Evolutionary conservation across 2,329 filamentous ascomycete species (phyloP).

Genomic region (Aspergillus sp.): DNA sequence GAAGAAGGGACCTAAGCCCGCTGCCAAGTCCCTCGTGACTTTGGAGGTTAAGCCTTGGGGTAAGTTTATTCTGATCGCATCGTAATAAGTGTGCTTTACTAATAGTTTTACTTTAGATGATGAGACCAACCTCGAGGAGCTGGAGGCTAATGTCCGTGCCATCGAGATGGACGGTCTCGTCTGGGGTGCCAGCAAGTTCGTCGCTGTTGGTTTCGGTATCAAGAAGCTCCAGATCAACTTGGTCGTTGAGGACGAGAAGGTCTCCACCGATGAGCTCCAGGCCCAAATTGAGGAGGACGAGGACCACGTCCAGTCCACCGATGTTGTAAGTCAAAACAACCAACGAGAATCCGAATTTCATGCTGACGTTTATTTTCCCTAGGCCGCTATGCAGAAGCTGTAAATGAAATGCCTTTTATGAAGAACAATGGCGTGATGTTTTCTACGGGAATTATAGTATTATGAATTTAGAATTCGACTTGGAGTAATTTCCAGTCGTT

Average conservation of each 20-base stretch:
- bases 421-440: slow-evolving; percentile 30
- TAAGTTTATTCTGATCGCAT: slow-evolving; percentile 47
- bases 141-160: slow-evolving; percentile 74
- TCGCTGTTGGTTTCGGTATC: slow-evolving; percentile 93
- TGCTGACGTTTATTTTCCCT: slow-evolving; percentile 11
- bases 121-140: slow-evolving; percentile 82
- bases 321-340: slow-evolving; percentile 55
- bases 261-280: slow-evolving; percentile 82
- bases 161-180: slow-evolving; percentile 92
- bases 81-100: slow-evolving; percentile 7
- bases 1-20: slow-evolving; percentile 83
- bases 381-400: slow-evolving; percentile 84
- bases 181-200: slow-evolving; percentile 89
- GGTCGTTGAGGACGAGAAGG: slow-evolving; percentile 94
- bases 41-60: slow-evolving; percentile 98
- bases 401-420: slow-evolving; percentile 49
- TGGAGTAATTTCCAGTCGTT: slow-evolving; percentile 16
- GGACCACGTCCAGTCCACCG: slow-evolving; percentile 93
- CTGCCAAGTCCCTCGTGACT: slow-evolving; percentile 94
- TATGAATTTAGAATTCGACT: slow-evolving; percentile 31
- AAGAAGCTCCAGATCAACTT: slow-evolving; percentile 99
- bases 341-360: not conserved
- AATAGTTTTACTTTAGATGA: slow-evolving; percentile 57
- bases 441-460: slow-evolving; percentile 27
- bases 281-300: slow-evolving; percentile 80